Base-by-base conservation (phyloP, 2,329 filamentous ascomycete species). In the Aspergillus sojae region DNA sequence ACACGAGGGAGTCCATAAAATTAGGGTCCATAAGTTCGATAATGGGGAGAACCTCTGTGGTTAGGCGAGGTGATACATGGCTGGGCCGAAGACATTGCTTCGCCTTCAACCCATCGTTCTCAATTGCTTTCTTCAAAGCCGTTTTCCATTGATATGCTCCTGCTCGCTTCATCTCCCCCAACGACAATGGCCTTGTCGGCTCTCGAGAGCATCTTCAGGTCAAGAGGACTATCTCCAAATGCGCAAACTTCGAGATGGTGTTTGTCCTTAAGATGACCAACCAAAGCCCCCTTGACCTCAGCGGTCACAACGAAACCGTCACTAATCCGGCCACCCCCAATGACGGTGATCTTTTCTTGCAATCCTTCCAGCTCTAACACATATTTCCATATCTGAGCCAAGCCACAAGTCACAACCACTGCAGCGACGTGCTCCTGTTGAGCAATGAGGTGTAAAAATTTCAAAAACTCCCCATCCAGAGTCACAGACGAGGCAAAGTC, bases 161-260 rank as follows among this genome's bases (percentile, higher is more conserved):
- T 79, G 0, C 56, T 72, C 0, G 65, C 5, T 65, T 83, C 71
- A 0, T 83, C 73, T 0, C 85, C 85, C 3, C 87, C 84, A 0
- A 90, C 81, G 4, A 90, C 79, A 43, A 88, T 71, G 0, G 86
- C 83, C 61, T 82, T 63, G 66, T 89, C 74, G 0, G 88, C 87
- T 39, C 75, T 67, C 2, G 65, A 66, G 14, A 90, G 66, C 88
- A 90, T 90, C 0, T 76, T 72, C 21, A 90, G 45, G 66, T 90
- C 88, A 7, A 88, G 64, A 0, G 79, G 79, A 66, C 87, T 86
- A 67, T 89, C 86, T n/a, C 87, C 87, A 67, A 90, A 86, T 0
- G 85, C 87, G 71, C 78, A 83, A 21, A 88, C 83, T 45, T 80
- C 72, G 32, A 80, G 52, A 0, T 74, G 4, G 46, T 81, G 65